Percentiles rank a stretch among this genome's conserved stretches.
These are phyloP conservation scores for Acanthamoeba culbertsoni DNA, from an alignment of 208 protist genomes.

Conservation along the genomic window DNA sequence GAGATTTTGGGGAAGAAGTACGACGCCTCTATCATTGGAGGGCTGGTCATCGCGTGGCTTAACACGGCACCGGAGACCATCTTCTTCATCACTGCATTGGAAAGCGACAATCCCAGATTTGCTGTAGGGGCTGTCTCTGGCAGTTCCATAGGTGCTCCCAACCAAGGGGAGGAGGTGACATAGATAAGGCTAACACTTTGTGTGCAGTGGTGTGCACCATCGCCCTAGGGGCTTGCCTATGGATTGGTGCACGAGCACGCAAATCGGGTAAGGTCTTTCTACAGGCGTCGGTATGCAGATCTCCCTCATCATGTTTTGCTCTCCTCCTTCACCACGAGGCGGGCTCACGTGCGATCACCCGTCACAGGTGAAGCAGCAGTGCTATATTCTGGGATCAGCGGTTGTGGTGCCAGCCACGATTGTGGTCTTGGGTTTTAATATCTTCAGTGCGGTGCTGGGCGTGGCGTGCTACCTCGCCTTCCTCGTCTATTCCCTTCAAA, in stretches of 20 bases:
- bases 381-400: conserved; percentile 65
- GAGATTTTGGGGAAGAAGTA: conserved; percentile 81
- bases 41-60: conserved; percentile 77
- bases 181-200: neutral
- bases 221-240: conserved; percentile 74
- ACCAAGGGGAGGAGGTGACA: neutral
- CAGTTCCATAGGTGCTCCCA: conserved; percentile 65
- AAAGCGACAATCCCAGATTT: conserved; percentile 70
- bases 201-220: conserved; percentile 77
- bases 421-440: conserved; percentile 61
- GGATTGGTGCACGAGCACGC: conserved; percentile 65
- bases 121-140: conserved; percentile 76
- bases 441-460: conserved; percentile 50
- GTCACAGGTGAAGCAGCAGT: conserved; percentile 68
- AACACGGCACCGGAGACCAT: conserved; percentile 81
- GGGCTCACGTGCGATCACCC: neutral
- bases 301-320: too few relatives aligned
- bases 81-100: conserved; percentile 79
- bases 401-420: conserved; percentile 28
- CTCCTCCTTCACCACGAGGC: neutral
- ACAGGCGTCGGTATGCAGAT: conserved; percentile 63
- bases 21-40: conserved; percentile 78
- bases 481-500: conserved; percentile 63
- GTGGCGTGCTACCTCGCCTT: conserved; percentile 64
- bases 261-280: conserved; percentile 54